Evolutionary conservation across 192 early-diverging fungal species (phyloP), one percentile per base, ranked within the genome.

Genomic region (Backusella tuberculispora): DNA sequence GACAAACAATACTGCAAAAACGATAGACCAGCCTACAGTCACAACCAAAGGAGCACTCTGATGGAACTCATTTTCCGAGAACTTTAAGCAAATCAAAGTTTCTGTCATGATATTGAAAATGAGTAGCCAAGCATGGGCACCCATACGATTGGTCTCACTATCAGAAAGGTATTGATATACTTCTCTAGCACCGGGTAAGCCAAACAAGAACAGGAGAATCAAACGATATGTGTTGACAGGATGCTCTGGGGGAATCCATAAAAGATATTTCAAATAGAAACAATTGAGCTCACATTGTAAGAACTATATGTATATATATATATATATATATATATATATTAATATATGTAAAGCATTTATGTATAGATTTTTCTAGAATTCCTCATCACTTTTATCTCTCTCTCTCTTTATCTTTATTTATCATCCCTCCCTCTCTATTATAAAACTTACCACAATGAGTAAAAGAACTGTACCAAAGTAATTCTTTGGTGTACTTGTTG

Each of bases 191-290:
- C 91, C 95, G 21, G 97, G 95, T 71, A 97, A 81, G 26, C 91
- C 90, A 85, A 95, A 92, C 69, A 97, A 87, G 76, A 97, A 97
- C 73, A 95, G 85, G 41, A 93, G 83, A 26, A 92, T 83, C 65
- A 97, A 83, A 14, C 97, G 89, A 41, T 84, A 85, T 9, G 91
- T 87, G 66, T 96, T 95, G 68, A 97, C 77, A 46, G 85, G 85
- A 83, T 97, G 93, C 73, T 93, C 90, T 15, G 95, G 92, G 24
- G 97, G 95, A 34, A 97, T 78, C 96, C 96, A 99, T 41, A 97
- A 83, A 26, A 99, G 88, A 66, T 90, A 92, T 84, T 99, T 99
- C 44, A 99, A 84, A 69, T 97, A 99, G 77, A 99, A 99, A 41
- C 92, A 93, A 73, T 99, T 97, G 42, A 99, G 81, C 78, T 99